Conservation (phyloP, 2,329 filamentous ascomycete species). For the Colletotrichum caudatum region DNA sequence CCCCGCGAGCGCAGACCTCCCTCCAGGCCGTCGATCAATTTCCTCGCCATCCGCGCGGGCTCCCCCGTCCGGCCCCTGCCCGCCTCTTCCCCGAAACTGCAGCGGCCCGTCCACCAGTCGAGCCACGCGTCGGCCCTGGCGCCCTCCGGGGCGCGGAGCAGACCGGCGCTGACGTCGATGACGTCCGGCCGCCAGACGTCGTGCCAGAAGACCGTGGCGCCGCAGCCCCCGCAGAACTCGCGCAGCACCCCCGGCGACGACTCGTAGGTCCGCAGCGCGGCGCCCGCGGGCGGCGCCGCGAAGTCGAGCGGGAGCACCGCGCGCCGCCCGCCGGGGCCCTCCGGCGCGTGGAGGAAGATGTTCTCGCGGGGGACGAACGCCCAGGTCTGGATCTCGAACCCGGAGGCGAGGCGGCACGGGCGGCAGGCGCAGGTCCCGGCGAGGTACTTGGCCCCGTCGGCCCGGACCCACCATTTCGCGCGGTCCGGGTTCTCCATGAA, state of each 20-base stretch:
- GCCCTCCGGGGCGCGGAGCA: constrained; percentile 64
- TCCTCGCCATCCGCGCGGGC: constrained; percentile 45
- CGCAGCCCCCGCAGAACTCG: constrained; percentile 72
- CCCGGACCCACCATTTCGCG: constrained; percentile 71
- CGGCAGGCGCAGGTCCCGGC: constrained; percentile 72
- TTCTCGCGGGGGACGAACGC: constrained; percentile 72
- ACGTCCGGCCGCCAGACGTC: constrained; percentile 64
- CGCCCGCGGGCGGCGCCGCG: constrained; percentile 51
- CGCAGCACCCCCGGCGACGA: constrained; percentile 67
- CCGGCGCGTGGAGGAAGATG: constrained; percentile 59
- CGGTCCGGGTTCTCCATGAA: constrained; percentile 57
- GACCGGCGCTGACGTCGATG: constrained; percentile 73
- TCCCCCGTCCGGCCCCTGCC: constrained; percentile 47
- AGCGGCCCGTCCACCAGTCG: constrained; percentile 69
- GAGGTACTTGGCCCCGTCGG: constrained; percentile 63
- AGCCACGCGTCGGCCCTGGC: constrained; percentile 69
- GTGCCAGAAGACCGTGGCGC: constrained; percentile 74
- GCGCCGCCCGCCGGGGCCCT: background rate
- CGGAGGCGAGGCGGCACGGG: constrained; percentile 70
- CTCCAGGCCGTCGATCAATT: constrained; percentile 47
- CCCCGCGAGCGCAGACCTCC: constrained; percentile 43
- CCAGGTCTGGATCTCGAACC: constrained; percentile 75
- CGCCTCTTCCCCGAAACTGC: constrained; percentile 71
- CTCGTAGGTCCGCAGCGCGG: constrained; percentile 63
- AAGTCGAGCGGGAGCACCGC: constrained; percentile 51